Evolutionary conservation across 1,139 yeast genomes (phyloP).

Genomic region (Protomyces pachydermus): DNA sequence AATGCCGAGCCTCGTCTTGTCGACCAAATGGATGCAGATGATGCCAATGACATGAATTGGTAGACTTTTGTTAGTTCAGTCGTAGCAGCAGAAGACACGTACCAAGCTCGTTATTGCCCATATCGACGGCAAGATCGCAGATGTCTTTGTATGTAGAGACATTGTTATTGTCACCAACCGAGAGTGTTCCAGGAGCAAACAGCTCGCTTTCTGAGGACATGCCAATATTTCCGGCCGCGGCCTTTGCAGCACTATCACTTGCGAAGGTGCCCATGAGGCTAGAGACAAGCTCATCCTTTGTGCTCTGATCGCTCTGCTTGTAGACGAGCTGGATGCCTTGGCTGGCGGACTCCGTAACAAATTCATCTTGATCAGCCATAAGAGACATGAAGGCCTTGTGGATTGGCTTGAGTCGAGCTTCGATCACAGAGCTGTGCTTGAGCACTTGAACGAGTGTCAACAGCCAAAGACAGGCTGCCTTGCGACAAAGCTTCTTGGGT

Average conservation of each 20-base stretch:
- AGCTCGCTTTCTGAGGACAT: constrained; percentile 75
- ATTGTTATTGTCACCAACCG: constrained; percentile 48
- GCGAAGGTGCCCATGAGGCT: constrained; percentile 77
- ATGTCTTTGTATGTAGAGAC: constrained; percentile 26
- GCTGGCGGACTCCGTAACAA: constrained; percentile 86
- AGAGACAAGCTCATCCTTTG: constrained; percentile 68
- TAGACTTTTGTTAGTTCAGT: constrained; percentile 53
- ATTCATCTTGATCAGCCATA: constrained; percentile 39
- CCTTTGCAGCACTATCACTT: constrained; percentile 9
- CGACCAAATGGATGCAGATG: constrained; percentile 84
- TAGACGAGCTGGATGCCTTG: constrained; percentile 79
- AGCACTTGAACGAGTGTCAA: constrained; percentile 73
- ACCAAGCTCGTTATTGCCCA: constrained; percentile 46
- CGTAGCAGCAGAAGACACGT: not conserved
- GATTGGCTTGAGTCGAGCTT: constrained; percentile 50
- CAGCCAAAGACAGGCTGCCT: constrained; percentile 81
- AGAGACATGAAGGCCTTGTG: constrained; percentile 57
- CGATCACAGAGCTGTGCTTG: constrained; percentile 48
- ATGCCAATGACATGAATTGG: constrained; percentile 88
- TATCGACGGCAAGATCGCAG: constrained; percentile 72
- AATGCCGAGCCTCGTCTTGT: constrained; percentile 91
- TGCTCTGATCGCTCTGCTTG: constrained; percentile 64
- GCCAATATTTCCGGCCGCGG: constrained; percentile 42
- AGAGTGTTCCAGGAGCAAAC: constrained; percentile 75
- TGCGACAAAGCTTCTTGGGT: constrained; percentile 10